phyloP scores from a whole-genome alignment of 1,139 yeast species.

The Fermentozyma sake region DNA sequence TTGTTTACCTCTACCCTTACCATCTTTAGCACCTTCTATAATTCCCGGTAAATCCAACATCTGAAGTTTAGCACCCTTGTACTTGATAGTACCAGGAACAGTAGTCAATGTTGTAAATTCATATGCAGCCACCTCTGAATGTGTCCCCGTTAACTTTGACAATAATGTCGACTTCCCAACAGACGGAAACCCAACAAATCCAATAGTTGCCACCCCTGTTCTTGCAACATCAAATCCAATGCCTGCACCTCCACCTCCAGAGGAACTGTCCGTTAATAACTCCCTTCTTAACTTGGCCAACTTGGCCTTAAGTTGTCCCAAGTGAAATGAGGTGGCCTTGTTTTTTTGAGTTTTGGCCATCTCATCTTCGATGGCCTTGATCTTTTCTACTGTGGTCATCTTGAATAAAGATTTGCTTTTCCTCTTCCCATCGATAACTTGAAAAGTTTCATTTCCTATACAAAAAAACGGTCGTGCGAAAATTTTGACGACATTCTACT shows the following conservation, averaged over 20 bases:
- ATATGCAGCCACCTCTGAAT: constrained; percentile 94
- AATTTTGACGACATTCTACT: no score
- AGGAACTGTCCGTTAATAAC: constrained; percentile 70
- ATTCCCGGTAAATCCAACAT: constrained; percentile 98
- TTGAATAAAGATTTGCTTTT: no score
- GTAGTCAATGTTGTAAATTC: constrained; percentile 97
- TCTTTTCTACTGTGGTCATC: constrained; percentile 86
- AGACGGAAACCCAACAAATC: constrained; percentile 97
- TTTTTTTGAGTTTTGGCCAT: constrained; percentile 94
- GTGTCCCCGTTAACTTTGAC: constrained; percentile 88
- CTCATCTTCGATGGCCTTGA: constrained; percentile 91
- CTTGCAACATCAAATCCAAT: constrained; percentile 96
- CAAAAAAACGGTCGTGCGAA: no score
- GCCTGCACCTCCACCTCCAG: constrained; percentile 85
- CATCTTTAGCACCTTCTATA: constrained; percentile 98
- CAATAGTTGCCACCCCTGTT: constrained; percentile 96
- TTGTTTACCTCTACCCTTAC: constrained; percentile 98
- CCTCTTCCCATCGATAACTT: no score
- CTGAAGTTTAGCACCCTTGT: constrained; percentile 95
- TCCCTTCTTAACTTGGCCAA: constrained; percentile 93
- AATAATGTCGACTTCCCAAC: constrained; percentile 94
- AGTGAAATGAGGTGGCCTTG: constrained; percentile 92
- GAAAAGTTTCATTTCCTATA: no score
- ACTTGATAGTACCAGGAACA: constrained; percentile 93
- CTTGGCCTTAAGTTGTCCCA: constrained; percentile 96